These are phyloP conservation scores for Candida bentonensis DNA, from an alignment of 805 yeast species.

Conservation along the genomic window DNA sequence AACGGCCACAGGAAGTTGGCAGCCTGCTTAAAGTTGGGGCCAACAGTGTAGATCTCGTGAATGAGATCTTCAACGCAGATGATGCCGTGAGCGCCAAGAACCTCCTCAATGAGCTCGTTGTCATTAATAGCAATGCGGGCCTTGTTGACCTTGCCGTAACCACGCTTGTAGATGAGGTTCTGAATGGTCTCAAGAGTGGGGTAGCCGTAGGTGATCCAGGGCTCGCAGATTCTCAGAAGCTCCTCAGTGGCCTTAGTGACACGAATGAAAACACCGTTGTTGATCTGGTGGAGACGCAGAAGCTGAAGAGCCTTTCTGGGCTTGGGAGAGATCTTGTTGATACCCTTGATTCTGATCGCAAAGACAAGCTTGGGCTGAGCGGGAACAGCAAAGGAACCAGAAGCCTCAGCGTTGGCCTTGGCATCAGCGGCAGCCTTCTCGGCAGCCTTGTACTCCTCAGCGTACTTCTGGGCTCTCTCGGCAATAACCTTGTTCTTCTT, in stretches of 20 bases:
- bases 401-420: slow-evolving; percentile 87
- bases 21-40: slow-evolving; percentile 77
- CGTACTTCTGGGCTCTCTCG: slow-evolving; percentile 91
- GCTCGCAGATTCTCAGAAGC: slow-evolving; percentile 65
- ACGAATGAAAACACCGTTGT: slow-evolving; percentile 67
- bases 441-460: slow-evolving; percentile 78
- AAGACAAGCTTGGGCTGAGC: slow-evolving; percentile 58
- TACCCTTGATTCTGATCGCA: slow-evolving; percentile 68
- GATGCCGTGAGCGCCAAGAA: slow-evolving; percentile 63
- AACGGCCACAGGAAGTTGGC: slow-evolving; percentile 79
- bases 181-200: slow-evolving; percentile 62
- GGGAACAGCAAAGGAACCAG: slow-evolving; percentile 81
- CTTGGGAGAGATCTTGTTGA: slow-evolving; percentile 67
- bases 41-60: slow-evolving; percentile 73
- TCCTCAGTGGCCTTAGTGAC: slow-evolving; percentile 69
- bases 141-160: slow-evolving; percentile 69
- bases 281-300: slow-evolving; percentile 64
- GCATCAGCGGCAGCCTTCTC: slow-evolving; percentile 66
- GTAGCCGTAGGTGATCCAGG: slow-evolving; percentile 73
- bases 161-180: slow-evolving; percentile 70
- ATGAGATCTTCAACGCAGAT: slow-evolving; percentile 62
- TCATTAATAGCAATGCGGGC: slow-evolving; percentile 63
- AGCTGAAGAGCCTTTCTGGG: slow-evolving; percentile 72
- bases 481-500: slow-evolving; percentile 48
- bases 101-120: slow-evolving; percentile 56